Percentiles rank a stretch among this genome's conserved stretches.
Evolutionary conservation across 1,139 yeast genomes (phyloP).

Genomic region (Groenewaldozyma sp.): DNA sequence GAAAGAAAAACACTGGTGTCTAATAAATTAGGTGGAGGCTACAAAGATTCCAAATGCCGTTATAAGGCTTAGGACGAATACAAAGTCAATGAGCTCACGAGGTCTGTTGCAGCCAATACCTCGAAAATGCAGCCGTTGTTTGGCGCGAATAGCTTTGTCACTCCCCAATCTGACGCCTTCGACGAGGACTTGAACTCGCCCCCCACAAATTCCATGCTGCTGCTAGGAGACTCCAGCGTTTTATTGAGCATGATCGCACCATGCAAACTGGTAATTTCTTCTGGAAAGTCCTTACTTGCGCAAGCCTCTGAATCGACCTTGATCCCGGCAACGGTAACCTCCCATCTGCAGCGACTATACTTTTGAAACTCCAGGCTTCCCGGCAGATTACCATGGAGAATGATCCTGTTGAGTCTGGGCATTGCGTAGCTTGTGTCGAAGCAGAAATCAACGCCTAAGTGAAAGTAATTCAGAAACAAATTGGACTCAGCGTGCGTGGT

Average conservation of each 20-base stretch:
- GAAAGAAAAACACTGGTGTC: no score
- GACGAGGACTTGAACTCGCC: background rate
- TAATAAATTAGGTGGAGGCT: no score
- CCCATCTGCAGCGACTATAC: slow-evolving; percentile 27
- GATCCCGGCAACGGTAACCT: slow-evolving; percentile 8
- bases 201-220: slow-evolving; percentile 25
- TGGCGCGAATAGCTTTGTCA: slow-evolving; percentile 24
- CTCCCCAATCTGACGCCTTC: slow-evolving; percentile 20
- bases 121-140: slow-evolving; percentile 22
- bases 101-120: slow-evolving; percentile 19
- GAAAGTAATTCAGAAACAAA: slow-evolving; percentile 24
- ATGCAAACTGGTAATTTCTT: slow-evolving; percentile 7
- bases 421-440: slow-evolving; percentile 20
- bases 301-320: slow-evolving; percentile 1
- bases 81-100: slow-evolving; percentile 20
- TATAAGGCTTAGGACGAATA: slow-evolving; percentile 13
- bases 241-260: slow-evolving; percentile 22
- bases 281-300: slow-evolving; percentile 16
- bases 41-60: no score
- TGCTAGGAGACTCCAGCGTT: slow-evolving; percentile 22
- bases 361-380: slow-evolving; percentile 25
- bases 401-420: slow-evolving; percentile 23
- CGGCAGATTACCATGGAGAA: slow-evolving; percentile 28
- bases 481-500: slow-evolving; percentile 13
- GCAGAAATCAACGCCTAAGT: slow-evolving; percentile 25